Evolutionary conservation across 768 basidiomycete genomes (phyloP).

Genomic region (Suillus plorans): DNA sequence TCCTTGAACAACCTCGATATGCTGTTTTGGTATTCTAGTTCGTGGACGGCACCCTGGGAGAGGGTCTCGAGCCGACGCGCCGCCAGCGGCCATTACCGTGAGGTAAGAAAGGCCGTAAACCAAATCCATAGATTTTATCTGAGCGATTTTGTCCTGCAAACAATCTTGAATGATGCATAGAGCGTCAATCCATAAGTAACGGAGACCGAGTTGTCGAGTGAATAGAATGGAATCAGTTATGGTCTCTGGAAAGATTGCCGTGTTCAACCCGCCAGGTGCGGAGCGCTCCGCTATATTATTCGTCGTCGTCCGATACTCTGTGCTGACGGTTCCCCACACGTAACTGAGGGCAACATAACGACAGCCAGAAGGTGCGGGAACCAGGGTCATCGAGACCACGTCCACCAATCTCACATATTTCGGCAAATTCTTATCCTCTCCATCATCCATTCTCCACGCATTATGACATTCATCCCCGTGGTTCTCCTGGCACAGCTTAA

Average conservation of each 20-base stretch:
- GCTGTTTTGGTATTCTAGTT: background rate
- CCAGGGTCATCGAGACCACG: constrained; percentile 1
- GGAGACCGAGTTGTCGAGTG: constrained; percentile 3
- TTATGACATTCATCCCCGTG: constrained; percentile 4
- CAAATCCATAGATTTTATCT: constrained; percentile 11
- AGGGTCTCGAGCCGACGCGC: background rate
- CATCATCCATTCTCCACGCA: background rate
- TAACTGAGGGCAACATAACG: constrained; percentile 11
- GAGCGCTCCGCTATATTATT: constrained; percentile 1
- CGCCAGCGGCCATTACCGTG: constrained; percentile 9
- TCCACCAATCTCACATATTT: constrained; percentile 7
- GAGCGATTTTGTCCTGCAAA: constrained; percentile 1
- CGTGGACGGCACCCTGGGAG: constrained; percentile 3
- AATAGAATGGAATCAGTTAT: constrained; percentile 9
- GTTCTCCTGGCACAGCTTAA: constrained; percentile 1
- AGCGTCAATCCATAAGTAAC: constrained; percentile 13
- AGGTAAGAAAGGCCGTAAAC: constrained; percentile 4
- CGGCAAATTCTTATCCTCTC: background rate
- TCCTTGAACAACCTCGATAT: constrained; percentile 7
- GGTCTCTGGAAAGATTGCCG: constrained; percentile 4
- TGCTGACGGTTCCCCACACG: constrained; percentile 7
- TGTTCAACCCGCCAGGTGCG: background rate
- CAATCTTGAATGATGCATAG: constrained; percentile 13
- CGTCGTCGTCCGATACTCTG: constrained; percentile 7
- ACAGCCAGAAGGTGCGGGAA: constrained; percentile 6